Conservation (phyloP, 2,329 filamentous ascomycete species). For the Davidsoniella virescens region DNA sequence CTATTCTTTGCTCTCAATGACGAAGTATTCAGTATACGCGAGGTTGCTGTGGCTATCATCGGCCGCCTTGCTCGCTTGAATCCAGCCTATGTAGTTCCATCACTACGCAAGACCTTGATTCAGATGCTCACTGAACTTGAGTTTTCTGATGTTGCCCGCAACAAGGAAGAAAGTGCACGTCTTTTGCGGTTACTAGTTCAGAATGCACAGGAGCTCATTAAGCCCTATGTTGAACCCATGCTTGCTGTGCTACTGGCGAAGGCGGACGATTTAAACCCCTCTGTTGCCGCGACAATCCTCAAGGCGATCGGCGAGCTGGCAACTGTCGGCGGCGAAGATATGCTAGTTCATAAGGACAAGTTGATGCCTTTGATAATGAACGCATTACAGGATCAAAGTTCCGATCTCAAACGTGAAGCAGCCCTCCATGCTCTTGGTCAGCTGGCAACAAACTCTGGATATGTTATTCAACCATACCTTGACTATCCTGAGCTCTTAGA, state of each 20-base stretch:
- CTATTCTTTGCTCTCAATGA: constrained; percentile 93
- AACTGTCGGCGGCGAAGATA: constrained; percentile 83
- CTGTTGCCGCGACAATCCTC: constrained; percentile 86
- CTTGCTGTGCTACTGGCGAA: constrained; percentile 89
- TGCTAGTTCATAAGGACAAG: constrained; percentile 77
- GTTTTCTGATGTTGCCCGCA: constrained; percentile 83
- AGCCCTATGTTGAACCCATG: constrained; percentile 94
- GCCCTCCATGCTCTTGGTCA: constrained; percentile 83
- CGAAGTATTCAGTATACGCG: constrained; percentile 78
- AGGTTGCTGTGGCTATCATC: constrained; percentile 92
- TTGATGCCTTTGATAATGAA: constrained; percentile 93
- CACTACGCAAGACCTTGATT: constrained; percentile 82
- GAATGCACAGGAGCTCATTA: constrained; percentile 83
- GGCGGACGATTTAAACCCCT: constrained; percentile 66
- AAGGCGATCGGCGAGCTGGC: constrained; percentile 89
- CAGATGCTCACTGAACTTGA: constrained; percentile 93
- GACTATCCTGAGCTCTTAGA: constrained; percentile 90
- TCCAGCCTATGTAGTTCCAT: constrained; percentile 93
- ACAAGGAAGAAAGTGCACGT: constrained; percentile 92
- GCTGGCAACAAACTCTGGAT: constrained; percentile 87
- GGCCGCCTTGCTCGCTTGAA: constrained; percentile 82
- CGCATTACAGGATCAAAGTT: constrained; percentile 85
- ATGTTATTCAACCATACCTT: constrained; percentile 90
- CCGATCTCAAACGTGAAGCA: constrained; percentile 75
- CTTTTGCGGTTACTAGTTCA: constrained; percentile 83